These are phyloP conservation scores for Hericium alpestre DNA, from an alignment of 768 basidiomycete species.

Conservation along the genomic window DNA sequence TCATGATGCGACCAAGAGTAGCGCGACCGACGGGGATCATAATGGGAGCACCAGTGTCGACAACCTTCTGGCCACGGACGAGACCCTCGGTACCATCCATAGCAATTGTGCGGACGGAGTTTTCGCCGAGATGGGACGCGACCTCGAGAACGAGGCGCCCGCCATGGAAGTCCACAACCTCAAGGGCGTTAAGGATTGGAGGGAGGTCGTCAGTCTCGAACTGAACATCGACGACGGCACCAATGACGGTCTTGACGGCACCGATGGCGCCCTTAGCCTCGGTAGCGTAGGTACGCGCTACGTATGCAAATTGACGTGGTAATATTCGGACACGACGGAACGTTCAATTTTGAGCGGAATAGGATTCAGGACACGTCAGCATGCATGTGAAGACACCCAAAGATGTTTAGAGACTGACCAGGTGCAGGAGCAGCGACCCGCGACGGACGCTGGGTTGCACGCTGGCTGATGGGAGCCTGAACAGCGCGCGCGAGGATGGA, in stretches of 20 bases:
- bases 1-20: constrained; percentile 99
- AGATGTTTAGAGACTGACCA: constrained; percentile 31
- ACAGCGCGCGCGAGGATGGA: constrained; percentile 44
- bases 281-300: constrained; percentile 84
- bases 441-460: constrained; percentile 34
- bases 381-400: not conserved
- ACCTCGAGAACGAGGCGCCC: constrained; percentile 99
- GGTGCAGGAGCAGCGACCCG: constrained; percentile 40
- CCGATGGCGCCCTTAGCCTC: constrained; percentile 69
- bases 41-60: constrained; percentile 96
- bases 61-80: constrained; percentile 93
- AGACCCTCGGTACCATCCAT: constrained; percentile 99
- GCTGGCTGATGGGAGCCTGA: constrained; percentile 26
- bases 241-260: constrained; percentile 95
- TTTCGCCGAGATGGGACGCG: constrained; percentile 96
- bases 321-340: constrained; percentile 13
- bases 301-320: constrained; percentile 17
- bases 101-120: constrained; percentile 98
- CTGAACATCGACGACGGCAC: constrained; percentile 99
- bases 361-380: not conserved
- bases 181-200: constrained; percentile 96
- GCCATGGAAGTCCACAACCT: constrained; percentile 89
- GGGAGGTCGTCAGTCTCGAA: constrained; percentile 93
- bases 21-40: constrained; percentile 90
- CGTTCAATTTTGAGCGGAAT: constrained; percentile 6